Evolutionary conservation across 1,284 basidiomycete species (phyloP).

Genomic region (Ganoderma resinaceum): DNA sequence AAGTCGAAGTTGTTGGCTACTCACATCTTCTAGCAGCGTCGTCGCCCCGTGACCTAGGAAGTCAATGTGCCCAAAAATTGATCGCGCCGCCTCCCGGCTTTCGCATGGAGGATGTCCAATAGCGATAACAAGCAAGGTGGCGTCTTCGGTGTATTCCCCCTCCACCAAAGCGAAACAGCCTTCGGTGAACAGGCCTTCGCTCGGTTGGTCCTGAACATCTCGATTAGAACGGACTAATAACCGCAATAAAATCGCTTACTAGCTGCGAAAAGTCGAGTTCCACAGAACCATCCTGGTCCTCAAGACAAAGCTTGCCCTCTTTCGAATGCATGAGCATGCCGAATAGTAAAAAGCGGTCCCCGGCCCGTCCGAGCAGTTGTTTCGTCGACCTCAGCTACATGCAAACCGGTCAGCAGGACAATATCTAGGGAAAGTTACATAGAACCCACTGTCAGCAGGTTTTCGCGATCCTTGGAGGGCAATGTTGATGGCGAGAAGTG

Average conservation of each 20-base stretch:
- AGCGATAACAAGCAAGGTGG: constrained; percentile 87
- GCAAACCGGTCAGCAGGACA: constrained; percentile 6
- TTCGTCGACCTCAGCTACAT: constrained; percentile 92
- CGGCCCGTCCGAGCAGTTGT: constrained; percentile 91
- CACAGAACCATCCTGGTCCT: constrained; percentile 93
- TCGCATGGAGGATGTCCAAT: constrained; percentile 98
- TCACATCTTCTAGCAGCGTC: constrained; percentile 91
- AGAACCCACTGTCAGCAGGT: constrained; percentile 82
- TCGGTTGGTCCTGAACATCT: constrained; percentile 81
- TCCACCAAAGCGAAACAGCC: constrained; percentile 96
- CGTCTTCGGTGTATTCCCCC: constrained; percentile 95
- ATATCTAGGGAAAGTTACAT: background rate
- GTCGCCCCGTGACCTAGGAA: constrained; percentile 94
- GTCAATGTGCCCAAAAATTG: constrained; percentile 93
- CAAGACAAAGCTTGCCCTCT: constrained; percentile 90
- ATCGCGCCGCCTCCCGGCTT: constrained; percentile 83
- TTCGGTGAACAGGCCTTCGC: constrained; percentile 97
- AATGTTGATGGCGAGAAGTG: constrained; percentile 95
- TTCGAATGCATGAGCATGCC: constrained; percentile 93
- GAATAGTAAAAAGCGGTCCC: constrained; percentile 91
- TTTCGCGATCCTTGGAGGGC: constrained; percentile 84
- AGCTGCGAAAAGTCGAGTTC: constrained; percentile 90
- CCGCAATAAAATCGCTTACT: constrained; percentile 53
- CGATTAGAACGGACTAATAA: background rate
- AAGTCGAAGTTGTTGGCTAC: constrained; percentile 34